Base-by-base conservation (phyloP, 148 eudicot species). In the Fallopia convolvulus region DNA sequence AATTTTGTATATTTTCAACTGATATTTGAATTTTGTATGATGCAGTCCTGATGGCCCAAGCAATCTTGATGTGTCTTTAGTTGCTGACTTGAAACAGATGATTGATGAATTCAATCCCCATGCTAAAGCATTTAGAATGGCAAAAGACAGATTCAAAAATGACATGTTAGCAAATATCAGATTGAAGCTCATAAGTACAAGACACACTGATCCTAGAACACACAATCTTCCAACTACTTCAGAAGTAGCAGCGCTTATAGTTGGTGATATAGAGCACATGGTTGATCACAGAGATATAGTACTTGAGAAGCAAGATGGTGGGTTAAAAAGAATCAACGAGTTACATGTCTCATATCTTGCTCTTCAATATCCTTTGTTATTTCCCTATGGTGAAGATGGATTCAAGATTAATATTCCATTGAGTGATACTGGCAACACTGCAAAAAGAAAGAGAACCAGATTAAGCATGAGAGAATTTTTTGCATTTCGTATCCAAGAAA, bases 311-410 rank as follows among this genome's bases (percentile, higher is more conserved):
- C 40, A 39, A 12, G 8, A 0, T 13, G 47, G 21, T 1, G 3
- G 9, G 3, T 36, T 70, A 14, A 1, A 39, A 14, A 0, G 74
- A 5, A 70, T 53, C 3, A 36, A n/a, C 50, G 68, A 72, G 39
- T 2, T 21, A 6, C 75, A 78, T 53, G 17, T 55, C 32, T 70
- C 33, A 1, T 78, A 33, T 23, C 58, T 21, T 61, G 70, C 72
- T 40, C 61, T 78, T 30, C 71, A 72, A 23, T 78, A 78, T 17
- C 80, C 71, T 5, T 39, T 72, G 41, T 36, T 78, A 30, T 78
- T 78, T 72, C 80, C 76, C 0, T 78, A 78, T 10, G 58, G 20
- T 4, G 80, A 78, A 23, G 80, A 78, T 72, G 76, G 80, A 4
- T 78, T 15, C 71, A 42, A 14, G 20, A 11, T 13, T 3, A 23